Evolutionary conservation across 1,284 basidiomycete genomes (phyloP).

Genomic region (Cryptococcus floricola): DNA sequence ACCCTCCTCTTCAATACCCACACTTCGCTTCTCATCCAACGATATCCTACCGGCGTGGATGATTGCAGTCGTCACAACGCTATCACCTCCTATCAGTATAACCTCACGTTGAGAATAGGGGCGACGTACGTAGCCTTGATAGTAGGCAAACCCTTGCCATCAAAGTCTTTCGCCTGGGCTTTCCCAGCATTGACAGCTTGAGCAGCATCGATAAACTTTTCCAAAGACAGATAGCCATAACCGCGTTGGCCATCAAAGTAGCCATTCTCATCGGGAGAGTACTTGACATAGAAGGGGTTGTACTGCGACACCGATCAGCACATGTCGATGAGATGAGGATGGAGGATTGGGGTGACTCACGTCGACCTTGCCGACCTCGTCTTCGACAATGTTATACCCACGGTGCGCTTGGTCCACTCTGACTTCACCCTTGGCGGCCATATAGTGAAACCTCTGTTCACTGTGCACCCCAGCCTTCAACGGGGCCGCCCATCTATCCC

Average conservation of each 20-base stretch:
- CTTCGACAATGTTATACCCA: slow-evolving; percentile 82
- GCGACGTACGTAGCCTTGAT: slow-evolving; percentile 56
- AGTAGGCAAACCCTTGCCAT: slow-evolving; percentile 75
- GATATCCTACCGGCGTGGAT: slow-evolving; percentile 83
- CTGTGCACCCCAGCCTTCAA: slow-evolving; percentile 61
- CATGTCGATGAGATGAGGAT: not conserved
- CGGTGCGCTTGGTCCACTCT: slow-evolving; percentile 87
- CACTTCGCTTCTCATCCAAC: slow-evolving; percentile 77
- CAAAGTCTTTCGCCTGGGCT: slow-evolving; percentile 64
- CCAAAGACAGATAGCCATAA: slow-evolving; percentile 83
- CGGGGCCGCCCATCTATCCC: slow-evolving; percentile 52
- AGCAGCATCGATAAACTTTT: slow-evolving; percentile 68
- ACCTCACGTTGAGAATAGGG: not conserved
- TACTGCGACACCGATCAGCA: slow-evolving; percentile 47
- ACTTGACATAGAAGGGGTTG: slow-evolving; percentile 95
- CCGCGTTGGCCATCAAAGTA: slow-evolving; percentile 90
- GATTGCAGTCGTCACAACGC: slow-evolving; percentile 85
- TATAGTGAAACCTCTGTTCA: slow-evolving; percentile 90
- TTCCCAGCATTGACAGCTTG: slow-evolving; percentile 65
- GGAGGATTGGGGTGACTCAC: slow-evolving; percentile 10
- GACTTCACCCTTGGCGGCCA: slow-evolving; percentile 89
- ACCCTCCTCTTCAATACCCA: slow-evolving; percentile 66
- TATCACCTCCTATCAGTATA: slow-evolving; percentile 50
- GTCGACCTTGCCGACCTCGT: slow-evolving; percentile 62
- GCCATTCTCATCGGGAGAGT: slow-evolving; percentile 82